phyloP scores from a whole-genome alignment of 768 basidiomycete genomes.

The Amanita rimosa region DNA sequence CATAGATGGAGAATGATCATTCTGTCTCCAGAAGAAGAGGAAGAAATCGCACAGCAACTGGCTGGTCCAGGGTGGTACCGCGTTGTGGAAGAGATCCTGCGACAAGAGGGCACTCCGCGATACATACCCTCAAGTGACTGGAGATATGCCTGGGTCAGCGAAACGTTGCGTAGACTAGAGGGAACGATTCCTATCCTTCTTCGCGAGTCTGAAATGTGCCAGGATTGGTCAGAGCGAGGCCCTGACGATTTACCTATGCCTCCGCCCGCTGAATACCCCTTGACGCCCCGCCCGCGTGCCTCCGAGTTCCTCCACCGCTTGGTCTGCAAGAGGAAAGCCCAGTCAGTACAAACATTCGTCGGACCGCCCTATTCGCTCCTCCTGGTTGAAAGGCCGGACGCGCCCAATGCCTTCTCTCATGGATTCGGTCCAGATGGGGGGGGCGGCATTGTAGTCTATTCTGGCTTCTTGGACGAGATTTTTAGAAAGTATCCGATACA shows the following conservation, averaged over 20 bases:
- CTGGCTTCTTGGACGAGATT: slow-evolving; percentile 86
- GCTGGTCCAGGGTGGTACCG: slow-evolving; percentile 81
- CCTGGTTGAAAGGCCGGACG: slow-evolving; percentile 76
- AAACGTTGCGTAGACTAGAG: slow-evolving; percentile 72
- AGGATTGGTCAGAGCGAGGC: slow-evolving; percentile 43
- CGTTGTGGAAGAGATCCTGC: slow-evolving; percentile 71
- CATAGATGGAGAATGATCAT: slow-evolving; percentile 81
- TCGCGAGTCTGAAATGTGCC: slow-evolving; percentile 40
- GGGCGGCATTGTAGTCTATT: slow-evolving; percentile 90
- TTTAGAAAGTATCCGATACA: slow-evolving; percentile 34
- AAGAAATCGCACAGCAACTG: slow-evolving; percentile 73
- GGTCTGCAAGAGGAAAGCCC: slow-evolving; percentile 19
- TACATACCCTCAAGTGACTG: slow-evolving; percentile 74
- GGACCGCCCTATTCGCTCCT: slow-evolving; percentile 88
- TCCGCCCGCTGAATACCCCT: slow-evolving; percentile 72
- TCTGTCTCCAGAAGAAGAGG: slow-evolving; percentile 88
- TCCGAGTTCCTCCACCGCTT: slow-evolving; percentile 56
- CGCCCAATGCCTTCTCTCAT: slow-evolving; percentile 88
- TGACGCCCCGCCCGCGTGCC: slow-evolving; percentile 75
- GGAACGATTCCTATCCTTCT: slow-evolving; percentile 56
- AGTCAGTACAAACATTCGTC: slow-evolving; percentile 37
- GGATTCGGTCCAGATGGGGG: slow-evolving; percentile 89
- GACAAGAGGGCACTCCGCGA: slow-evolving; percentile 46
- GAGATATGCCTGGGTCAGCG: slow-evolving; percentile 81
- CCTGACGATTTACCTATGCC: slow-evolving; percentile 51